Evolutionary conservation across 495 filamentous ascomycete genomes (phyloP).

Genomic region (Penicillium salamii): DNA sequence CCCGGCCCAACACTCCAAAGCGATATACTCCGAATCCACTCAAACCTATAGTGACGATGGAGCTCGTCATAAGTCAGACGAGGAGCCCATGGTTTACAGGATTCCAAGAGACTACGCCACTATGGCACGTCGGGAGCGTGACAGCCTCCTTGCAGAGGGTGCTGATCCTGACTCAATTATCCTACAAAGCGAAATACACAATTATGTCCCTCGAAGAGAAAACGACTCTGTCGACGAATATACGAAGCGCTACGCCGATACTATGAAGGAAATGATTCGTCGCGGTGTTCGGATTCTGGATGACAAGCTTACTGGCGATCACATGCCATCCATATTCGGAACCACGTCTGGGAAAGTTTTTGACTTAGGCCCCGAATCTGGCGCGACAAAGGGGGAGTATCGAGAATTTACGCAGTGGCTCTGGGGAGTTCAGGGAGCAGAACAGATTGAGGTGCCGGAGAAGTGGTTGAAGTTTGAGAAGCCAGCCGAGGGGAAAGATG

Average conservation of each 20-base stretch:
- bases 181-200: slow-evolving; percentile 4
- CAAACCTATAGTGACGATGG: slow-evolving; percentile 1
- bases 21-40: slow-evolving; percentile 3
- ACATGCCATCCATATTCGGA: not conserved
- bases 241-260: slow-evolving; percentile 5
- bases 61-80: slow-evolving; percentile 4
- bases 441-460: slow-evolving; percentile 7
- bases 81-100: slow-evolving; percentile 7
- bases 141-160: slow-evolving; percentile 2
- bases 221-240: not conserved
- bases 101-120: slow-evolving; percentile 5
- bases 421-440: slow-evolving; percentile 1
- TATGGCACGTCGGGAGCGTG: slow-evolving; percentile 1
- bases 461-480: slow-evolving; percentile 11
- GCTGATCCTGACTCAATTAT: slow-evolving; percentile 4
- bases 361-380: slow-evolving; percentile 6
- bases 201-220: slow-evolving; percentile 3
- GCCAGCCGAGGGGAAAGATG: not conserved
- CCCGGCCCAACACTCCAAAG: slow-evolving; percentile 2
- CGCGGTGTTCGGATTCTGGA: slow-evolving; percentile 5
- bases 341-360: slow-evolving; percentile 1
- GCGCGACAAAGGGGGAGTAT: slow-evolving; percentile 6
- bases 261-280: slow-evolving; percentile 4
- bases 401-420: slow-evolving; percentile 3
- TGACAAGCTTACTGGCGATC: slow-evolving; percentile 1